phyloP scores from a whole-genome alignment of 1,284 basidiomycete genomes.

The Stereum hirsutum region DNA sequence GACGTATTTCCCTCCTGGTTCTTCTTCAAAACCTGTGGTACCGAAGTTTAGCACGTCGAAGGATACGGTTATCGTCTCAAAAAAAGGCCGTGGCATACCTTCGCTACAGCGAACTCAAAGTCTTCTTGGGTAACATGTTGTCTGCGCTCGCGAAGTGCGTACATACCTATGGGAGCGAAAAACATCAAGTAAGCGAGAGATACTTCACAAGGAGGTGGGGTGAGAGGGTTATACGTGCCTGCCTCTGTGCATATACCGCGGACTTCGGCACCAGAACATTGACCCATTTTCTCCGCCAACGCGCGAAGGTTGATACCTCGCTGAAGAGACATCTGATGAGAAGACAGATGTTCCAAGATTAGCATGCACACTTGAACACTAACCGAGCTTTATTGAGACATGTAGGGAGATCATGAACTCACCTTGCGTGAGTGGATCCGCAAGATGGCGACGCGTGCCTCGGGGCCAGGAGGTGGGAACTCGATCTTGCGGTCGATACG shows the following conservation, averaged over 20 bases:
- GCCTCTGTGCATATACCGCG: conserved; percentile 98
- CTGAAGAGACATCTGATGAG: conserved; percentile 93
- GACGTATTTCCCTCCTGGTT: conserved; percentile 87
- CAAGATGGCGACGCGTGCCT: conserved; percentile 94
- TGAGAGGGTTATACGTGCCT: conserved; percentile 38
- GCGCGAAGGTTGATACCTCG: conserved; percentile 94
- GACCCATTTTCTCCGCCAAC: conserved; percentile 98
- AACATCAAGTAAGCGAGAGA: neutral
- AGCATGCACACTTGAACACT: too few relatives aligned
- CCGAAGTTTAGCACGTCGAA: neutral
- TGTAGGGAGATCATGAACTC: conserved; percentile 9
- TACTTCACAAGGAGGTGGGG: neutral
- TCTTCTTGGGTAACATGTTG: conserved; percentile 98
- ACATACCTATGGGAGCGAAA: conserved; percentile 64
- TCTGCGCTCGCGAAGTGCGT: conserved; percentile 88
- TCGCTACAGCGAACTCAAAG: conserved; percentile 97
- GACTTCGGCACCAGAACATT: conserved; percentile 96
- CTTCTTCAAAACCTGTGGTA: conserved; percentile 73
- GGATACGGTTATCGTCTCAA: too few relatives aligned
- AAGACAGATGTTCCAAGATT: too few relatives aligned
- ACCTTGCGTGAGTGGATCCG: conserved; percentile 97
- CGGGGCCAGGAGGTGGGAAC: conserved; percentile 97
- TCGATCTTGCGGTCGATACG: conserved; percentile 99
- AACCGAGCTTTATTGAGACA: neutral
- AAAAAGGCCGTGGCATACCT: conserved; percentile 43